Conservation (phyloP, 306 rosid genomes). For the Quercus rubra region DNA sequence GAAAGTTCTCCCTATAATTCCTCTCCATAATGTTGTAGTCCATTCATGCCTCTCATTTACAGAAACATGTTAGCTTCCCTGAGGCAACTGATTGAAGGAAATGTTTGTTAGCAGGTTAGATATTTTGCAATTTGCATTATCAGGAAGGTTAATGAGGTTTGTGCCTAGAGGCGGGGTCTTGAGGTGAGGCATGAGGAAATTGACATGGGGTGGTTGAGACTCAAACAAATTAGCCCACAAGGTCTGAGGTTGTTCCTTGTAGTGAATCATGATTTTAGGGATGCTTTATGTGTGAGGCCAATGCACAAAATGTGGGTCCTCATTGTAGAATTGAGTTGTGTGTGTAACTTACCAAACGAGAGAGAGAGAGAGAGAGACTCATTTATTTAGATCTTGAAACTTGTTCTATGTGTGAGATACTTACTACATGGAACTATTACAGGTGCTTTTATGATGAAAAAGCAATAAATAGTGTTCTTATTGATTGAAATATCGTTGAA, state of each 20-base stretch:
- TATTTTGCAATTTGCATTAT: neutral
- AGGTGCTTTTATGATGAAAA: too few relatives aligned
- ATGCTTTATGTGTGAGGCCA: neutral
- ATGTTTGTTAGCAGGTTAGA: neutral
- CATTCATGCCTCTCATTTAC: neutral
- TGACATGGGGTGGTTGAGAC: neutral
- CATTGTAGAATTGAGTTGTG: neutral
- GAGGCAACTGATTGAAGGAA: neutral
- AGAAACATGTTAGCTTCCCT: neutral
- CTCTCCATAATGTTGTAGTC: neutral
- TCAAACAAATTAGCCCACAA: neutral
- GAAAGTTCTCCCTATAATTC: neutral
- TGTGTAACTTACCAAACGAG: neutral
- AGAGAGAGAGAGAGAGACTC: too few relatives aligned
- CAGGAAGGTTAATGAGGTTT: neutral
- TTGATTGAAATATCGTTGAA: too few relatives aligned
- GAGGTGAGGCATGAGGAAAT: neutral
- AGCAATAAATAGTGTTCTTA: too few relatives aligned
- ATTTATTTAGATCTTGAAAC: neutral
- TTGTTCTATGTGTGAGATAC: neutral
- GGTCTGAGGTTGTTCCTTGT: neutral
- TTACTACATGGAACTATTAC: neutral
- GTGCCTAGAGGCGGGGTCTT: neutral
- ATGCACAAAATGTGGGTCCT: neutral
- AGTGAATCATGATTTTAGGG: neutral